These are phyloP conservation scores for Monoraphidium neglectum DNA, from an alignment of 139 green algal species.

Conservation along the genomic window DNA sequence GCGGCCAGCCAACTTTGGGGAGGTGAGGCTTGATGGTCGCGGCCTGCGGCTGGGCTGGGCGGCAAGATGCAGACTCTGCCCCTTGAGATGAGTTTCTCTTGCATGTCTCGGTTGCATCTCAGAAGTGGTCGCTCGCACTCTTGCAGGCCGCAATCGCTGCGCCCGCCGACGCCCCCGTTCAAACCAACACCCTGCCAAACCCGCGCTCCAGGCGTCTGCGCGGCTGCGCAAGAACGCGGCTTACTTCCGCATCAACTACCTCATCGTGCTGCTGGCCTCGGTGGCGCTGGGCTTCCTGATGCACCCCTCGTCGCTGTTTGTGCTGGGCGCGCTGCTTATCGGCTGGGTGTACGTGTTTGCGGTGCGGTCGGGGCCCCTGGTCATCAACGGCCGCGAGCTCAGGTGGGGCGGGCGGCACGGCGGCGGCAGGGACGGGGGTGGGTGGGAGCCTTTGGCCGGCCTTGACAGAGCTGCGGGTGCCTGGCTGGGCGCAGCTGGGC, in stretches of 20 bases:
- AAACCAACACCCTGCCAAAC: too few relatives aligned
- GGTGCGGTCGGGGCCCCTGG: constrained; percentile 70
- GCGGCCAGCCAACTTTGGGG: too few relatives aligned
- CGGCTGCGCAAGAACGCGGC: constrained; percentile 85
- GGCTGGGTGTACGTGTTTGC: constrained; percentile 91
- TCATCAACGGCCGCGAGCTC: constrained; percentile 77
- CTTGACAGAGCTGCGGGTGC: too few relatives aligned
- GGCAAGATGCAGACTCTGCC: too few relatives aligned
- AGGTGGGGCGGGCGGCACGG: constrained; percentile 44
- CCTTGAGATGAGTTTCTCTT: too few relatives aligned
- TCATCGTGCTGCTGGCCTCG: constrained; percentile 69
- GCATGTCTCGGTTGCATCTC: too few relatives aligned
- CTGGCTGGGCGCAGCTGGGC: background rate
- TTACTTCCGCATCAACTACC: constrained; percentile 96
- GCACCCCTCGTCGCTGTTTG: constrained; percentile 75
- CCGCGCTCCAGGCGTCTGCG: constrained; percentile 53
- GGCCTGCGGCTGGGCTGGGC: too few relatives aligned
- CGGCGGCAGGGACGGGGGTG: background rate
- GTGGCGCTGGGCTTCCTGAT: constrained; percentile 67
- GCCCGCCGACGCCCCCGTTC: too few relatives aligned
- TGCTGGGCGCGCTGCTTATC: constrained; percentile 68
- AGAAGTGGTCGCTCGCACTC: too few relatives aligned
- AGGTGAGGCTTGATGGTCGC: too few relatives aligned
- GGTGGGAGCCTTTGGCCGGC: too few relatives aligned
- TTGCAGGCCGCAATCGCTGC: too few relatives aligned